Base-by-base conservation (phyloP, 2,329 filamentous ascomycete species). In the Talaromyces funiculosus region DNA sequence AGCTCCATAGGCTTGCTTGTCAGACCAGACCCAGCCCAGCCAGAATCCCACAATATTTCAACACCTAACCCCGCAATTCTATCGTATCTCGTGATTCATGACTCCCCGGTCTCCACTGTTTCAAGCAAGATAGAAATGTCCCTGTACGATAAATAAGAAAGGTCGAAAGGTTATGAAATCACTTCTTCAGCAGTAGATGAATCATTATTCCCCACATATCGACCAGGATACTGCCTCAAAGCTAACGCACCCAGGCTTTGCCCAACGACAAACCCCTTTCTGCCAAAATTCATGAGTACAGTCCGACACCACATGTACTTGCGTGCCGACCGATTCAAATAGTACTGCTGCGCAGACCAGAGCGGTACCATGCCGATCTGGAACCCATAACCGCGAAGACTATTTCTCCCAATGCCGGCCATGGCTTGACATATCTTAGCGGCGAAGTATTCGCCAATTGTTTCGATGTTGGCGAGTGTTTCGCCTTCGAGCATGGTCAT, bases 341-440 rank as follows among this genome's bases (percentile, higher is more conserved):
- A 61, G 42, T 58, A 61, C 26, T 61, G 54, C 22, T 61, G 60
- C 16, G 60, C 60, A 29, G 60, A 49, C 60, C 60, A 61, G 22
- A 61, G 56, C 4, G 60, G 60, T 20, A 61, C 54, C 54, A 61
- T 33, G 4, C 54, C 60, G n/a, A 58, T 61, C 31, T 61, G 60
- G 20, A 61, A 61, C 5, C 60, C 60, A 16, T 61, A 61, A 5
- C 60, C 60, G 29, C 57, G 60, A 31, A 61, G 60, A 53, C 38
- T 38, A 29, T 61, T 61, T 51, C 60, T 45, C 10, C 60, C 60
- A 33, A 56, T 58, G 3, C 60, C 55, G 16, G 60, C 60, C 60
- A 61, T 61, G 45, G 60, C 60, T 49, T 61, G 60, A 33, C 60
- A 61, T 18, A 61, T 53, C 43, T 61, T 61, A n/a, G 60, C 51